Evolutionary conservation across 2,329 filamentous ascomycete species (phyloP), one percentile per base, ranked within the genome.

Genomic region (Lojkania enalia): DNA sequence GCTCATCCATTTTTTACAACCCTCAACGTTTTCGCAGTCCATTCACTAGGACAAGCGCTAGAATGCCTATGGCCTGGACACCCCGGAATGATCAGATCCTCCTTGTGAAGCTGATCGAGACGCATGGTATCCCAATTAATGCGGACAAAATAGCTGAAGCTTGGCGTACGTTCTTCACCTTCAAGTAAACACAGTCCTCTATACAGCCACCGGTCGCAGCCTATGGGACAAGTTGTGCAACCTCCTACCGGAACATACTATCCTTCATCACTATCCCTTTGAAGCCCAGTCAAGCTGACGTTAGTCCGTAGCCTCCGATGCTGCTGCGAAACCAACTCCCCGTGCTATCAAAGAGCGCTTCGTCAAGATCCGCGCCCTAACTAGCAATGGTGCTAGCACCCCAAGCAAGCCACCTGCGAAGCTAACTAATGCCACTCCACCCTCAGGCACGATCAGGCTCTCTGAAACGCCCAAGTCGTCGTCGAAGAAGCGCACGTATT

Each of bases 71-170:
- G 42, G 35, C 23, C 9, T 51, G 56, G 56, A 54, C 46, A 6
- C 12, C 56, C n/a, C 48, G 55, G 23, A 59, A 57, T 33, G 54
- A 59, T 15, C 46, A 47, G 2, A 36, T 57, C 9, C 44, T 59
- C 9, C 46, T 59, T 2, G 23, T 59, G 13, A 55, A 51, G 37
- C 33, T 59, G 1, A 46, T 59, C 20, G 50, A 57, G 38, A 57
- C 54, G 1, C 54, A 57, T 15, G 40, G 30, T 13, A 52, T 59
- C 39, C 29, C 18, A 1, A 44, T 59, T n/a, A 33, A 57, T 20
- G 18, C 35, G 12, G 37, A 35, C n/a, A 37, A 44, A n/a, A 52
- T 59, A n/a, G 39, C 25, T 2, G 23, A 44, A 1, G 49, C 52
- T 5, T 59, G 56, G 56, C 56, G 56, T 59, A 49, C 48, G 56